Percentiles rank a stretch among this genome's conserved stretches.
These are phyloP conservation scores for Yamadazyma conglobata DNA, from an alignment of 1,139 yeast genomes.

Conservation along the genomic window DNA sequence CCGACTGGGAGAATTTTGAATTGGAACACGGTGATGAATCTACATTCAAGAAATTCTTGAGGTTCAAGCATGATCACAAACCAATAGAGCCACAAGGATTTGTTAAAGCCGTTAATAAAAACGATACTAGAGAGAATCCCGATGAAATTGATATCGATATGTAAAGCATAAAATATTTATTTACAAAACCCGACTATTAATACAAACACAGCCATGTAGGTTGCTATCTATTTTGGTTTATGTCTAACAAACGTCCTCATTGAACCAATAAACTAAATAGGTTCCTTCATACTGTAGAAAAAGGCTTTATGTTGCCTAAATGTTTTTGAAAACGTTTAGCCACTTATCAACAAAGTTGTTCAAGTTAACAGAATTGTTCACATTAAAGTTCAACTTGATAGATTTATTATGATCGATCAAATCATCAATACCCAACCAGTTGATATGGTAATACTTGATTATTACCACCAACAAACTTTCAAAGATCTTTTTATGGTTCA, in stretches of 20 bases:
- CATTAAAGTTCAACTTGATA: slow-evolving; percentile 36
- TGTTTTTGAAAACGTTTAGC: slow-evolving; percentile 25
- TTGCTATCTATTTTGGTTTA: no score
- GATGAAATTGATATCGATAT: slow-evolving; percentile 67
- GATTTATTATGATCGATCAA: slow-evolving; percentile 33
- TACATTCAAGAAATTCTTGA: slow-evolving; percentile 72
- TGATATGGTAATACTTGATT: slow-evolving; percentile 40
- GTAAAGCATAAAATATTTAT: slow-evolving; percentile 23
- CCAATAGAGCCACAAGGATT: slow-evolving; percentile 47
- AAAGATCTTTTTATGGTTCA: slow-evolving; percentile 29
- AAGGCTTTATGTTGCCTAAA: no score
- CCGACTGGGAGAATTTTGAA: slow-evolving; percentile 72
- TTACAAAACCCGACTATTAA: no score
- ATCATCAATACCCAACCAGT: slow-evolving; percentile 39
- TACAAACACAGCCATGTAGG: not conserved
- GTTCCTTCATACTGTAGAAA: no score
- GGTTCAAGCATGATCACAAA: slow-evolving; percentile 35
- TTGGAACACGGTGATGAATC: slow-evolving; percentile 65
- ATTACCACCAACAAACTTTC: slow-evolving; percentile 35
- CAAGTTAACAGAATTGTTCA: slow-evolving; percentile 32
- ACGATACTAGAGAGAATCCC: slow-evolving; percentile 40
- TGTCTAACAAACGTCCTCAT: no score
- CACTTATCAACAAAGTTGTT: slow-evolving; percentile 40
- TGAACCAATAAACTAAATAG: no score
- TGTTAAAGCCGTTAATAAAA: slow-evolving; percentile 35